Evolutionary conservation across 2,329 filamentous ascomycete species (phyloP).

Genomic region (Microdochium bolleyi): DNA sequence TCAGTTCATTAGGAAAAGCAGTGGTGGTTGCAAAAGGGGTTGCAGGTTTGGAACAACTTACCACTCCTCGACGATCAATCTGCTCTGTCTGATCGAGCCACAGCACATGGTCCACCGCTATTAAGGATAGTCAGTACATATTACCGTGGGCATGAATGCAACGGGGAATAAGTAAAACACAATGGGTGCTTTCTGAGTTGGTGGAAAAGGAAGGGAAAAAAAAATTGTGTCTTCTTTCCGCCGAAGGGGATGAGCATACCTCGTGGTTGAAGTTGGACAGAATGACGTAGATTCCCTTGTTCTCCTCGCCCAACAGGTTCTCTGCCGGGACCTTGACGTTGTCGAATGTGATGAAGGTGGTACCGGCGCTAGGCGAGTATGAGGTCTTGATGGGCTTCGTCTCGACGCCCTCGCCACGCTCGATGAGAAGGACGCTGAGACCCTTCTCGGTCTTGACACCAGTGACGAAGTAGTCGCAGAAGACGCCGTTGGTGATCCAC

Average conservation of each 20-base stretch:
- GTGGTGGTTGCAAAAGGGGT: no score
- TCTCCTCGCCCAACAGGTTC: constrained; percentile 72
- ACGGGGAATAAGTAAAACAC: no score
- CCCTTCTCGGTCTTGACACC: constrained; percentile 74
- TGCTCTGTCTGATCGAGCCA: constrained; percentile 55
- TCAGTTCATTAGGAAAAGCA: no score
- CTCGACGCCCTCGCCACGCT: constrained; percentile 66
- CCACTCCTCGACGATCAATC: constrained; percentile 66
- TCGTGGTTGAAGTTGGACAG: constrained; percentile 83
- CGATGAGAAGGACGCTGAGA: constrained; percentile 69
- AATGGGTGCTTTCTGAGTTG: no score
- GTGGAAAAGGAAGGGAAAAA: no score
- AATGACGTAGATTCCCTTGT: constrained; percentile 81
- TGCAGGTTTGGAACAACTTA: constrained; percentile 29
- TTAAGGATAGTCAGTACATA: background rate
- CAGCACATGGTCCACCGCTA: constrained; percentile 69
- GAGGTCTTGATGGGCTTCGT: constrained; percentile 73
- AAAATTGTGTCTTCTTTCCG: no score
- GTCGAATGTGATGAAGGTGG: constrained; percentile 74
- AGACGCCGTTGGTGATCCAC: constrained; percentile 80
- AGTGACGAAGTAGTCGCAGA: constrained; percentile 75
- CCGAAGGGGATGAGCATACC: no score
- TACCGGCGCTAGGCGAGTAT: constrained; percentile 73
- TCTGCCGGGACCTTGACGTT: constrained; percentile 78
- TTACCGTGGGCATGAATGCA: no score